A percentile compares a stretch with the other conserved stretches of the same genome.
Evolutionary conservation across 192 early-diverging fungal species (phyloP).

Genomic region (Umbelopsis vinacea): DNA sequence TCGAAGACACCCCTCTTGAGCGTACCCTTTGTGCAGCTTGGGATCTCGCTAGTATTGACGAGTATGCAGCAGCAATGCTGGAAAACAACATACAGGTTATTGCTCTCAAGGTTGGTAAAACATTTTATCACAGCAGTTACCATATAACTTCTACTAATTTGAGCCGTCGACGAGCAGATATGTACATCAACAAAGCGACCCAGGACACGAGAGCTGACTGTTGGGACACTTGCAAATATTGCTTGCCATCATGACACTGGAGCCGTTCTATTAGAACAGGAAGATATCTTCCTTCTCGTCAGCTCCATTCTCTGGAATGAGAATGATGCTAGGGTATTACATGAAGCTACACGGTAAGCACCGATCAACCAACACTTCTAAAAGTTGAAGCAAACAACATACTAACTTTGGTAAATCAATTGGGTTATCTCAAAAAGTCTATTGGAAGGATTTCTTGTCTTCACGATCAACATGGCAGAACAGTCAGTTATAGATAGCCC

Average conservation of each 20-base stretch:
- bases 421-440: slow-evolving; percentile 9
- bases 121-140: not conserved
- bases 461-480: slow-evolving; percentile 26
- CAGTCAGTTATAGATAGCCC: slow-evolving; percentile 33
- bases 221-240: slow-evolving; percentile 43
- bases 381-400: no score
- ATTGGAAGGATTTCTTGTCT: slow-evolving; percentile 29
- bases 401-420: not conserved
- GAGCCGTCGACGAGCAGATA: slow-evolving; percentile 14
- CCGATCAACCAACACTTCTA: no score
- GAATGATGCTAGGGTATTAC: slow-evolving; percentile 31
- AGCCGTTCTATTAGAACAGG: slow-evolving; percentile 29
- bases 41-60: slow-evolving; percentile 36
- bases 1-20: slow-evolving; percentile 40
- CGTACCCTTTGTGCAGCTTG: slow-evolving; percentile 37
- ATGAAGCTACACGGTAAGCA: slow-evolving; percentile 35
- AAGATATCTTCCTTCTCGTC: slow-evolving; percentile 34
- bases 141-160: not conserved
- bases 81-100: slow-evolving; percentile 28
- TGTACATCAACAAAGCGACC: slow-evolving; percentile 32
- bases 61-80: slow-evolving; percentile 30
- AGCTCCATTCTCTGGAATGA: slow-evolving; percentile 31
- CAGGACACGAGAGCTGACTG: slow-evolving; percentile 38
- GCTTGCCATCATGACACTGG: slow-evolving; percentile 39
- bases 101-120: slow-evolving; percentile 30